Evolutionary conservation across 2,329 filamentous ascomycete genomes (phyloP), one percentile per base, ranked within the genome.

Genomic region (Tolypocladium guangdongense): DNA sequence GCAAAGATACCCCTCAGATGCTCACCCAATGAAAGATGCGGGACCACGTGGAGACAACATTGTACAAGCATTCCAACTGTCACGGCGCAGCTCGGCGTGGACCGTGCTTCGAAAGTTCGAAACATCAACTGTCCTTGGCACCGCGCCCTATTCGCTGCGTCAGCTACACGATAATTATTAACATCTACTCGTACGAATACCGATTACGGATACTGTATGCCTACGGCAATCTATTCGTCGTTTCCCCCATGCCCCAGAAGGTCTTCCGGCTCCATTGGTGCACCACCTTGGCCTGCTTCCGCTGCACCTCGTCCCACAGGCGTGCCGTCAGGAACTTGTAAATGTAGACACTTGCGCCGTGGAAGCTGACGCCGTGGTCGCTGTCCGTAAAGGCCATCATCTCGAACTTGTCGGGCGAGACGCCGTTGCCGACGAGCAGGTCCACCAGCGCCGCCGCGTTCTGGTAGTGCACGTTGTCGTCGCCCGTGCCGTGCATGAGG

Each of bases 381-480:
- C 70, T 80, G 61, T 87, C 84, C 0, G 83, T 86, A 56, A 86
- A 87, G 22, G 77, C 79, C 55, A 82, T 77, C 68, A 81, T 78
- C 62, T 81, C 74, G 73, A 87, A 73, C 71, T 84, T 82, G 54
- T 77, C 71, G 0, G 83, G 80, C 0, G 76, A 74, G 0, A 87
- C 80, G 0, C 78, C 78, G 0, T 68, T 76, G 0, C 77, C 75
- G 35, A 87, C 79, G 0, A 88, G 67, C 24, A 83, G 64, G 59
- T 88, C 83, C 0, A 82, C 68, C 36, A 88, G 65, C 1, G 78
- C 81, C 0, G 83, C 83, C 0, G 78, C 62, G 56, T 88, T 81
- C 67, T 87, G 83, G 63, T 84, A 87, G 62, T 88, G 84, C 16
- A 87, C 84, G 51, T 88, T 88, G 59, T 87, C 84, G 57, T 88